phyloP scores from a whole-genome alignment of 2,329 filamentous ascomycete species.

The Emericellopsis cladophorae region DNA sequence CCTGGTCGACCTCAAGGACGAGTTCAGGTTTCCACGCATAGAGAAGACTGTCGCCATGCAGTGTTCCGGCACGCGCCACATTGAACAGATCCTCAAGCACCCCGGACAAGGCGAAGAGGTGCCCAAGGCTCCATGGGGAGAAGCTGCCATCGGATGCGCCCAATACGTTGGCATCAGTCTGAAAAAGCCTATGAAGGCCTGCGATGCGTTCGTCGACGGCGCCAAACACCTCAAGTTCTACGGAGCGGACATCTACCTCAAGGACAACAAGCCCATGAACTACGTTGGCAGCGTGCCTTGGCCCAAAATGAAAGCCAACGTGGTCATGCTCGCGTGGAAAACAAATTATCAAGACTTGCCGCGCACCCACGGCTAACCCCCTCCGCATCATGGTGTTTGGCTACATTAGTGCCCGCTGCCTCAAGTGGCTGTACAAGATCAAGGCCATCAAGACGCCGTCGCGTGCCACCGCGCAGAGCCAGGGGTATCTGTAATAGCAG shows the following conservation, averaged over 20 bases:
- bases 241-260: slow-evolving; percentile 64
- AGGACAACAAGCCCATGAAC: slow-evolving; percentile 50
- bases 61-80: slow-evolving; percentile 55
- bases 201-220: slow-evolving; percentile 42
- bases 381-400: slow-evolving; percentile 50
- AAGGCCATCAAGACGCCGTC: slow-evolving; percentile 45
- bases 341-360: slow-evolving; percentile 58
- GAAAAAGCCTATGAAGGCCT: slow-evolving; percentile 59
- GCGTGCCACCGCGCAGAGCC: slow-evolving; percentile 47
- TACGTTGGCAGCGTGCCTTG: slow-evolving; percentile 56
- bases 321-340: slow-evolving; percentile 57
- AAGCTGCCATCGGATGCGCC: slow-evolving; percentile 57
- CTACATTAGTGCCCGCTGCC: slow-evolving; percentile 53
- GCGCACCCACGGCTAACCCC: slow-evolving; percentile 52
- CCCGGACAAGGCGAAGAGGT: slow-evolving; percentile 55
- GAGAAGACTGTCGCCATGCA: slow-evolving; percentile 50
- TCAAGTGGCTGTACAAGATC: slow-evolving; percentile 52
- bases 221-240: slow-evolving; percentile 55
- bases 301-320: slow-evolving; percentile 52
- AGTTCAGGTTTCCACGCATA: slow-evolving; percentile 44
- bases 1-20: slow-evolving; percentile 46
- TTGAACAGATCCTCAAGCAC: slow-evolving; percentile 55
- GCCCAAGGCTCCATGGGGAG: slow-evolving; percentile 43
- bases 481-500: slow-evolving; percentile 56
- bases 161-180: slow-evolving; percentile 49